phyloP scores from a whole-genome alignment of 1,284 basidiomycete genomes.

The Cryptococcus hybrid region DNA sequence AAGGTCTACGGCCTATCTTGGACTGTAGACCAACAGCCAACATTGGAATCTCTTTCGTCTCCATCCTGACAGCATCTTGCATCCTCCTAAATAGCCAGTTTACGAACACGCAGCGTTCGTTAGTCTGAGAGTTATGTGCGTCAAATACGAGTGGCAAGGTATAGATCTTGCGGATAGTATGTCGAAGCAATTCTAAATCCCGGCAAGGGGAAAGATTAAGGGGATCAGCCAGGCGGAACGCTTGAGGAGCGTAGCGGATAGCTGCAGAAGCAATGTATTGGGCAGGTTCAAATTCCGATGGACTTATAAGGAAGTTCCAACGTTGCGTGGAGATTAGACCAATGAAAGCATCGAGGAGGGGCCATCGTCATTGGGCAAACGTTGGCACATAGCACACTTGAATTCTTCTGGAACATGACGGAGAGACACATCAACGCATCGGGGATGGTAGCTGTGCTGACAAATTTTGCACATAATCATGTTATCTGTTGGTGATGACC shows the following conservation, averaged over 20 bases:
- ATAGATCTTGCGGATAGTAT: slow-evolving; percentile 40
- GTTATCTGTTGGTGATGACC: slow-evolving; percentile 9
- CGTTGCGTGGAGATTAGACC: slow-evolving; percentile 15
- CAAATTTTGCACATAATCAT: slow-evolving; percentile 38
- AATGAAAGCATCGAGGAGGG: slow-evolving; percentile 27
- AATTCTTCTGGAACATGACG: slow-evolving; percentile 25
- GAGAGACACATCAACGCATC: slow-evolving; percentile 30
- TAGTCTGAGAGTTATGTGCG: slow-evolving; percentile 16
- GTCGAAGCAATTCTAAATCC: slow-evolving; percentile 18
- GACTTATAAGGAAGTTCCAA: slow-evolving; percentile 32
- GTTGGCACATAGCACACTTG: slow-evolving; percentile 42
- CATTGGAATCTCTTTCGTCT: not conserved
- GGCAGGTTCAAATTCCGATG: slow-evolving; percentile 26
- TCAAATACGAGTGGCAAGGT: slow-evolving; percentile 33
- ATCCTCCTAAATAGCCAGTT: slow-evolving; percentile 34
- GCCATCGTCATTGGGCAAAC: slow-evolving; percentile 26
- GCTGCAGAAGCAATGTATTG: slow-evolving; percentile 17
- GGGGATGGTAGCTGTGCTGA: slow-evolving; percentile 36
- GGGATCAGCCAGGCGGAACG: slow-evolving; percentile 26
- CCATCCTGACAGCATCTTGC: slow-evolving; percentile 18
- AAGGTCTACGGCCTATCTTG: not conserved
- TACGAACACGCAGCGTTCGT: slow-evolving; percentile 27
- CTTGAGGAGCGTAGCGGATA: slow-evolving; percentile 17
- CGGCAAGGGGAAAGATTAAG: slow-evolving; percentile 9
- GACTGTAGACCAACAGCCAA: not conserved